Conservation (phyloP, 1,284 basidiomycete genomes). For the Peniophora sp. region DNA sequence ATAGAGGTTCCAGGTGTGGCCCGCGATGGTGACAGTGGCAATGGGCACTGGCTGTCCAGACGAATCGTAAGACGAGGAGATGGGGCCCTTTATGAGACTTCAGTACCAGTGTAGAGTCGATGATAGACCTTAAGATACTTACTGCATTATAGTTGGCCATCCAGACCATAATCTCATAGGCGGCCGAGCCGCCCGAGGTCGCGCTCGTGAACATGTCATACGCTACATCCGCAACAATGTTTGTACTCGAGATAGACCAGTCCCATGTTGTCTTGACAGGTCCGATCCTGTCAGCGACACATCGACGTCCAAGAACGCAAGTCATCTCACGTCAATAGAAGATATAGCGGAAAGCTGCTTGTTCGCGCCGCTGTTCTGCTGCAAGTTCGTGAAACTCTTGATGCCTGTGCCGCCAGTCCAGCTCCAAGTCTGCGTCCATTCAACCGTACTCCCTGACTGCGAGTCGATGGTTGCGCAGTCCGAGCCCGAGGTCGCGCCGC, state of each 20-base stretch:
- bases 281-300: too few relatives aligned
- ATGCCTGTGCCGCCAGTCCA: slow-evolving; percentile 47
- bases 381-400: slow-evolving; percentile 57
- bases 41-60: slow-evolving; percentile 39
- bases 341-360: slow-evolving; percentile 43
- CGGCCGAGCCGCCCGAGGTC: slow-evolving; percentile 39
- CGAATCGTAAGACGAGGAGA: slow-evolving; percentile 40
- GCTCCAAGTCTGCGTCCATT: slow-evolving; percentile 50
- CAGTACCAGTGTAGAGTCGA: too few relatives aligned
- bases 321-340: slow-evolving; percentile 26
- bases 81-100: too few relatives aligned
- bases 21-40: slow-evolving; percentile 38
- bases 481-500: slow-evolving; percentile 38
- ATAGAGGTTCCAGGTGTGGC: slow-evolving; percentile 33
- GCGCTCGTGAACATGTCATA: slow-evolving; percentile 58
- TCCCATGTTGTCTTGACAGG: slow-evolving; percentile 35
- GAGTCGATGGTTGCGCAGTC: slow-evolving; percentile 47
- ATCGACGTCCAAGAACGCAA: background rate
- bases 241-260: slow-evolving; percentile 29
- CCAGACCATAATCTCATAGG: slow-evolving; percentile 65
- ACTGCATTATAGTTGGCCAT: slow-evolving; percentile 50
- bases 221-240: slow-evolving; percentile 44
- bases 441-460: slow-evolving; percentile 33
- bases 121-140: too few relatives aligned
- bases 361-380: slow-evolving; percentile 42